phyloP scores from a whole-genome alignment of 208 protist genomes.

The Porcisia hertigi region DNA sequence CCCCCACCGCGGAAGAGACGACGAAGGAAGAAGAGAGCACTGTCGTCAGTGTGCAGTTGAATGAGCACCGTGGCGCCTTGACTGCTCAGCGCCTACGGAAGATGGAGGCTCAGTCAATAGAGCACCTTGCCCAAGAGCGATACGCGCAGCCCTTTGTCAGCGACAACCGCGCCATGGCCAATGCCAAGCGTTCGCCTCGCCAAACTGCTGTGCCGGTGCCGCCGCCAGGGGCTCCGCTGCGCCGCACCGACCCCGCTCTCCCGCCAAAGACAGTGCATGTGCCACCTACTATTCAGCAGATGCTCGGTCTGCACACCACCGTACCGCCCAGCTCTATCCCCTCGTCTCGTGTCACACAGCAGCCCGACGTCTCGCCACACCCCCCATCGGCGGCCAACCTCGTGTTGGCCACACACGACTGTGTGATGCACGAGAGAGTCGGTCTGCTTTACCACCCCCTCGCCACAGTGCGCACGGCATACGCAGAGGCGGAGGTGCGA shows the following conservation, averaged over 20 bases:
- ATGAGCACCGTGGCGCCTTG: slow-evolving; percentile 51
- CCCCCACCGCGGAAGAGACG: not conserved
- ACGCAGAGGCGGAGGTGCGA: slow-evolving; percentile 59
- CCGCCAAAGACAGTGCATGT: slow-evolving; percentile 21
- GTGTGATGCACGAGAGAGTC: slow-evolving; percentile 51
- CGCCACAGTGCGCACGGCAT: slow-evolving; percentile 64
- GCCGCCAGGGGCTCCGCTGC: not conserved
- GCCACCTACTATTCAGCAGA: slow-evolving; percentile 11
- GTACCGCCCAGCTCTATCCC: not conserved
- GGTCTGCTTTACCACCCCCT: slow-evolving; percentile 67
- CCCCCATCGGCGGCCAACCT: slow-evolving; percentile 6
- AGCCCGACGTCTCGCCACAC: slow-evolving; percentile 1
- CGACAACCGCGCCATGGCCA: not conserved
- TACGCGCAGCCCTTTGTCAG: slow-evolving; percentile 21
- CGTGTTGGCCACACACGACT: slow-evolving; percentile 4
- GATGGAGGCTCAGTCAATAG: slow-evolving; percentile 66
- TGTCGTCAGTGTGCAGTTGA: not conserved
- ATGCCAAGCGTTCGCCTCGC: not conserved
- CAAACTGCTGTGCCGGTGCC: not conserved
- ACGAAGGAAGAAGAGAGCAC: not conserved
- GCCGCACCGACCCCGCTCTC: slow-evolving; percentile 5
- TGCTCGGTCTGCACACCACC: slow-evolving; percentile 7
- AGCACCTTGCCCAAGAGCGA: slow-evolving; percentile 49
- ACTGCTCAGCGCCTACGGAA: slow-evolving; percentile 68
- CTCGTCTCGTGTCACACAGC: not conserved